phyloP scores from a whole-genome alignment of 352 stramenopile genomes.

The Peronospora belbahrii region DNA sequence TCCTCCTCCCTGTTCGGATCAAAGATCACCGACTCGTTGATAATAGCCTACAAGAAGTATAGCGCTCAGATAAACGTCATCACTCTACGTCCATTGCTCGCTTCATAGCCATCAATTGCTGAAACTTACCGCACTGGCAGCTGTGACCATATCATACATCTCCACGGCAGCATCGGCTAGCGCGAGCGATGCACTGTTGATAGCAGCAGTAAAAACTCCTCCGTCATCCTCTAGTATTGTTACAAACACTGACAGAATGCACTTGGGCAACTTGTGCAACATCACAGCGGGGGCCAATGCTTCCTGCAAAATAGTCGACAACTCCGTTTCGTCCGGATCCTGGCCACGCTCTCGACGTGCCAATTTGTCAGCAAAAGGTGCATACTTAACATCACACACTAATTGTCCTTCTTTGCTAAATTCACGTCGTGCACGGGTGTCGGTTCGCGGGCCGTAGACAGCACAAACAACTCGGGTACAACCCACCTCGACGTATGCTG shows the following conservation, averaged over 20 bases:
- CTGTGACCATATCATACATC: slow-evolving; percentile 87
- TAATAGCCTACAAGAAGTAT: slow-evolving; percentile 29
- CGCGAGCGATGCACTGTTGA: slow-evolving; percentile 84
- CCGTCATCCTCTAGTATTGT: slow-evolving; percentile 85
- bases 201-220: slow-evolving; percentile 68
- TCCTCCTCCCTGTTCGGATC: slow-evolving; percentile 72
- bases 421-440: slow-evolving; percentile 61
- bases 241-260: slow-evolving; percentile 83
- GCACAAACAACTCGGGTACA: slow-evolving; percentile 84
- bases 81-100: not conserved
- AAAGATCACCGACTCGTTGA: slow-evolving; percentile 49
- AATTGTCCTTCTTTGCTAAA: slow-evolving; percentile 85
- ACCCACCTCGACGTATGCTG: slow-evolving; percentile 84
- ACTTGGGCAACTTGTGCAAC: slow-evolving; percentile 85
- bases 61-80: too few species aligned
- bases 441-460: slow-evolving; percentile 82
- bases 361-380: slow-evolving; percentile 65
- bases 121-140: slow-evolving; percentile 48
- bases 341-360: slow-evolving; percentile 62
- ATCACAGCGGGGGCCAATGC: slow-evolving; percentile 77
- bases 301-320: slow-evolving; percentile 67
- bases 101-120: not conserved
- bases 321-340: slow-evolving; percentile 73
- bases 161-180: slow-evolving; percentile 86
- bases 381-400: slow-evolving; percentile 85